Evolutionary conservation across 768 basidiomycete species (phyloP), one percentile per base, ranked within the genome.

Genomic region (Macrolepiota fuliginosa): DNA sequence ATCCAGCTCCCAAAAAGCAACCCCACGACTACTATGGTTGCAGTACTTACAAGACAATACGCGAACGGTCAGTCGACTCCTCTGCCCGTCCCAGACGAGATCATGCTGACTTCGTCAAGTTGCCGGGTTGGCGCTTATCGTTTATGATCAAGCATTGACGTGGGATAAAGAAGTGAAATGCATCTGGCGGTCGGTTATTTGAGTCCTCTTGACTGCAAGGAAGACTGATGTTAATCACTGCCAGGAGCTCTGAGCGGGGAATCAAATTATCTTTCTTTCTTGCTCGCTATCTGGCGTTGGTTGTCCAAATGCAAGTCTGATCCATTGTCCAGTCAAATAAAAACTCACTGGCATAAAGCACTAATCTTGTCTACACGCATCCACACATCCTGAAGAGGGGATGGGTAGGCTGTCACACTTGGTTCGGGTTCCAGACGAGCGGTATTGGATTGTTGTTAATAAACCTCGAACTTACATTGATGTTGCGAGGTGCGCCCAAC

Each of bases 121-220:
- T 22, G 39, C 58, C 24, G 58, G 50, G 3, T 32, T 59, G 36
- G 40, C n/a, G 12, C 17, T 59, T 6, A 25, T 53, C 25, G 15
- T 59, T 24, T 59, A 52, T 13, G 58, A 59, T 22, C 58, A 59
- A 1, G 9, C 27, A 29, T 32, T 59, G 15, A 59, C 58, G 15
- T 59, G 58, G 58, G 51, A 53, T 19, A 39, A 42, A 19, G 58
- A 59, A 35, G 47, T 50, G 35, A 40, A 51, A n/a, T 50, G 35
- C 42, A 58, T 58, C 47, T 58, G 57, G 57, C 4, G 6, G 57
- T 58, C 13, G 11, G 32, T 54, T 1, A 19, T 49, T 24, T 12
- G 5, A 3, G 6, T 24, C 19, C 25, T 24, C 47, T 32, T 0
- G 47, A 49, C 3, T 10, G 12, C 1, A 10, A 1, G 19, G 47